phyloP scores from a whole-genome alignment of 805 yeast genomes.

The Danielozyma ontarioensis region DNA sequence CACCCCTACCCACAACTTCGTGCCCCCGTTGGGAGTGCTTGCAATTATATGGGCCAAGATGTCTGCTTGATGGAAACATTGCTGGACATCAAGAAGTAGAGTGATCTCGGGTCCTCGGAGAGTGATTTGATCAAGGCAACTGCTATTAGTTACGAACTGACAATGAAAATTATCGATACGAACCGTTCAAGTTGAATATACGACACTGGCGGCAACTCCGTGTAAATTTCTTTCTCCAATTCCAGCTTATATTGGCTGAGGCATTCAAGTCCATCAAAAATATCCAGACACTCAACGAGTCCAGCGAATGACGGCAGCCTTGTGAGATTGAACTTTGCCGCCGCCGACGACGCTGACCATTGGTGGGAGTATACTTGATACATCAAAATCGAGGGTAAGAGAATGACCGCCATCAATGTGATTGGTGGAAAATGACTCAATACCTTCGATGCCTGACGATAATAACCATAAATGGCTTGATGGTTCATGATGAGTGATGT shows the following conservation, averaged over 20 bases:
- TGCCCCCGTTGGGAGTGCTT: too few relatives aligned
- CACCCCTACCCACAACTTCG: slow-evolving; percentile 4
- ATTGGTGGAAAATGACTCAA: too few relatives aligned
- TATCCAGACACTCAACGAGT: slow-evolving; percentile 15
- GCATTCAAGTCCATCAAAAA: slow-evolving; percentile 13
- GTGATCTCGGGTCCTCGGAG: slow-evolving; percentile 13
- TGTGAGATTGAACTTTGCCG: too few relatives aligned
- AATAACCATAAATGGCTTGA: too few relatives aligned
- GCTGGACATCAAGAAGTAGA: slow-evolving; percentile 16
- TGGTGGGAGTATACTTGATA: too few relatives aligned
- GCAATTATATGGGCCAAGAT: too few relatives aligned
- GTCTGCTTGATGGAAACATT: slow-evolving; percentile 21
- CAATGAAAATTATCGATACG: slow-evolving; percentile 1
- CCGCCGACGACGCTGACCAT: too few relatives aligned
- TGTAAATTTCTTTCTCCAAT: slow-evolving; percentile 6
- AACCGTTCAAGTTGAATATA: slow-evolving; percentile 12
- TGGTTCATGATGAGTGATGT: too few relatives aligned
- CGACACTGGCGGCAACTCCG: slow-evolving; percentile 2
- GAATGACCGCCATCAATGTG: too few relatives aligned
- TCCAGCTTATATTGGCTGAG: slow-evolving; percentile 7
- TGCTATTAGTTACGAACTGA: background rate
- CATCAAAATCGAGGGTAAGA: too few relatives aligned
- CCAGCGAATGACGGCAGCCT: too few relatives aligned
- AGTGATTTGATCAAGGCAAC: slow-evolving; percentile 12
- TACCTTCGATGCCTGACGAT: too few relatives aligned